These are phyloP conservation scores for Lentinula raphanica DNA, from an alignment of 768 basidiomycete species.

Conservation along the genomic window DNA sequence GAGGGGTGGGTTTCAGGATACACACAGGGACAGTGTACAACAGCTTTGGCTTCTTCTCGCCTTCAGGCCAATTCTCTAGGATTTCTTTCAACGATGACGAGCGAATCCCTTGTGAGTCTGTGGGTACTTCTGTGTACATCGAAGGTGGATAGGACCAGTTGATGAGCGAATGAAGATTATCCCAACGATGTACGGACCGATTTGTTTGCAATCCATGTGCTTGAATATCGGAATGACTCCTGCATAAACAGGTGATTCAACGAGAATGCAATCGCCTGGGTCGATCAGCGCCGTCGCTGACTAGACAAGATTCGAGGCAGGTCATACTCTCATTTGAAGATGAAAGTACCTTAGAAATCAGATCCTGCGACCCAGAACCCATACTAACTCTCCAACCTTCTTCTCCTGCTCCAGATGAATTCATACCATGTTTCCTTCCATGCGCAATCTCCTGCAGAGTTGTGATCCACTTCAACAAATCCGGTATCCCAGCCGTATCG, in stretches of 20 bases:
- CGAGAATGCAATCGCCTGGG: slow-evolving; percentile 73
- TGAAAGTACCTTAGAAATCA: slow-evolving; percentile 69
- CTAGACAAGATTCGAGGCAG: slow-evolving; percentile 31
- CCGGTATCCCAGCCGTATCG: slow-evolving; percentile 61
- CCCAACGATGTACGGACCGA: slow-evolving; percentile 37
- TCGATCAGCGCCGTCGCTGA: slow-evolving; percentile 67
- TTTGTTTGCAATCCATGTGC: slow-evolving; percentile 48
- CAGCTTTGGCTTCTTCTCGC: slow-evolving; percentile 67
- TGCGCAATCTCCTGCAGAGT: slow-evolving; percentile 71
- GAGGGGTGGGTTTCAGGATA: background rate
- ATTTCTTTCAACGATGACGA: slow-evolving; percentile 54
- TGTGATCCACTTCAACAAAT: slow-evolving; percentile 63
- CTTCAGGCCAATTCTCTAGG: slow-evolving; percentile 70
- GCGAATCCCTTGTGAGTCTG: slow-evolving; percentile 68
- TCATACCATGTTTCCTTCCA: slow-evolving; percentile 39
- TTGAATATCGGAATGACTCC: slow-evolving; percentile 65
- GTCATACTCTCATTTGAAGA: background rate
- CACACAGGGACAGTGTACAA: slow-evolving; percentile 78
- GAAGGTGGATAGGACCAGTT: background rate
- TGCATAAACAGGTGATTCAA: slow-evolving; percentile 82
- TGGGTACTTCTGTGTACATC: slow-evolving; percentile 56
- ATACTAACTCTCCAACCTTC: slow-evolving; percentile 76
- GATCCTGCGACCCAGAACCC: slow-evolving; percentile 84
- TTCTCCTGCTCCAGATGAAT: slow-evolving; percentile 10
- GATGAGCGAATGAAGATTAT: background rate